Conservation (phyloP, 805 yeast genomes). For the Candida saitoana region DNA sequence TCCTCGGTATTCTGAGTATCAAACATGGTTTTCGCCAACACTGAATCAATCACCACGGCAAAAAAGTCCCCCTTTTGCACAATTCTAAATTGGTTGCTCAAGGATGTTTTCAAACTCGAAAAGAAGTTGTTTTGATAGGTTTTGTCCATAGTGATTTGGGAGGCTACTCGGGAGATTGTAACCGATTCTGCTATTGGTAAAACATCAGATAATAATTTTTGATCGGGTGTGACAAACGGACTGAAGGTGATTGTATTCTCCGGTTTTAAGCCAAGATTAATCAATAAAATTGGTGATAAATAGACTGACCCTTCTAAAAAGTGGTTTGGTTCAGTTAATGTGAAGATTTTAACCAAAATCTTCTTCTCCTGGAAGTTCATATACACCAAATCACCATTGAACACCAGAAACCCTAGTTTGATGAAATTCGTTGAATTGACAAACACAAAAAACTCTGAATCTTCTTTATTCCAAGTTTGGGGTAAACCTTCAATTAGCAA, state of each 20-base stretch:
- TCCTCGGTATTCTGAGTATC: slow-evolving; percentile 25
- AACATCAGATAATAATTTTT: slow-evolving; percentile 19
- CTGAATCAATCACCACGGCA: slow-evolving; percentile 73
- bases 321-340: slow-evolving; percentile 62
- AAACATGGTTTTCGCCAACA: slow-evolving; percentile 55
- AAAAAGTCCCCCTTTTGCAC: slow-evolving; percentile 64
- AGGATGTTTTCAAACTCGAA: slow-evolving; percentile 55
- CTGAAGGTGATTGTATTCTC: slow-evolving; percentile 16
- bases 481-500: slow-evolving; percentile 22
- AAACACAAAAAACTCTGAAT: slow-evolving; percentile 34
- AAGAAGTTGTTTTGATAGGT: slow-evolving; percentile 58
- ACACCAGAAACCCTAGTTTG: slow-evolving; percentile 49
- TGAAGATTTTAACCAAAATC: slow-evolving; percentile 42
- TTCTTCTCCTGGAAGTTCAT: slow-evolving; percentile 15
- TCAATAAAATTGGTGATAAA: slow-evolving; percentile 58
- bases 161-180: slow-evolving; percentile 61
- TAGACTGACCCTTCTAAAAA: slow-evolving; percentile 40
- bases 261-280: slow-evolving; percentile 43
- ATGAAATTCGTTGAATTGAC: slow-evolving; percentile 49
- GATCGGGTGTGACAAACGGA: slow-evolving; percentile 13
- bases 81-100: slow-evolving; percentile 55
- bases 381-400: slow-evolving; percentile 64
- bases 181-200: slow-evolving; percentile 57
- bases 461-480: slow-evolving; percentile 26
- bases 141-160: slow-evolving; percentile 65